These are phyloP conservation scores for Euphorbia peplus DNA, from an alignment of 345 rosid genomes.

Conservation along the genomic window DNA sequence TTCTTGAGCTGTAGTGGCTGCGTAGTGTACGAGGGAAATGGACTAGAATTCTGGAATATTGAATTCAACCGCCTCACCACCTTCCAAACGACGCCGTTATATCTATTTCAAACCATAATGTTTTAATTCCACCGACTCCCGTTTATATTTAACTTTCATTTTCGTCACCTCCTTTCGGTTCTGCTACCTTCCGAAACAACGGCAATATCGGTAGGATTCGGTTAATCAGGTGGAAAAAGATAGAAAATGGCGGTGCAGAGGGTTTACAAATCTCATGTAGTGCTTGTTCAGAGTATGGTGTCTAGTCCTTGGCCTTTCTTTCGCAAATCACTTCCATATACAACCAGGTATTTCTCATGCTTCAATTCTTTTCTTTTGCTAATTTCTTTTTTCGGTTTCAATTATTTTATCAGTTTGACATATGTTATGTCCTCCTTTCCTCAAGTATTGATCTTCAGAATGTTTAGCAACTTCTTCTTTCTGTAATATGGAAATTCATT, in stretches of 20 bases:
- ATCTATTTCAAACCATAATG: too few species aligned
- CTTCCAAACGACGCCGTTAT: too few species aligned
- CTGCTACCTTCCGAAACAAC: too few species aligned
- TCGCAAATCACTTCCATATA: neutral
- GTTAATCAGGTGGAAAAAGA: too few species aligned
- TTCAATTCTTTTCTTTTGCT: neutral
- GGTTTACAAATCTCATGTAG: constrained; percentile 29
- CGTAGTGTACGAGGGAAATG: too few species aligned
- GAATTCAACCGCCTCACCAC: too few species aligned
- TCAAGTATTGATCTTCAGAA: neutral
- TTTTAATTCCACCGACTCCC: too few species aligned
- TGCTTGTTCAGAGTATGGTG: constrained; percentile 16
- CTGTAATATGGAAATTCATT: neutral
- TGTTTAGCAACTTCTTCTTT: neutral
- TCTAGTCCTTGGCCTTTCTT: neutral
- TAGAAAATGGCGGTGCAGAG: constrained; percentile 35
- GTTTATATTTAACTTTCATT: too few species aligned
- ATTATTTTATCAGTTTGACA: too few species aligned
- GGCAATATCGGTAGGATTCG: too few species aligned
- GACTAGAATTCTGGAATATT: neutral
- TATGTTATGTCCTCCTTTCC: neutral
- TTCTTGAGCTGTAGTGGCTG: neutral
- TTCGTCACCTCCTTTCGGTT: too few species aligned
- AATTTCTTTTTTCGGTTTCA: neutral
- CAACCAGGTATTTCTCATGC: neutral